Evolutionary conservation across 768 basidiomycete genomes (phyloP).

Genomic region (Boletus huronensis): DNA sequence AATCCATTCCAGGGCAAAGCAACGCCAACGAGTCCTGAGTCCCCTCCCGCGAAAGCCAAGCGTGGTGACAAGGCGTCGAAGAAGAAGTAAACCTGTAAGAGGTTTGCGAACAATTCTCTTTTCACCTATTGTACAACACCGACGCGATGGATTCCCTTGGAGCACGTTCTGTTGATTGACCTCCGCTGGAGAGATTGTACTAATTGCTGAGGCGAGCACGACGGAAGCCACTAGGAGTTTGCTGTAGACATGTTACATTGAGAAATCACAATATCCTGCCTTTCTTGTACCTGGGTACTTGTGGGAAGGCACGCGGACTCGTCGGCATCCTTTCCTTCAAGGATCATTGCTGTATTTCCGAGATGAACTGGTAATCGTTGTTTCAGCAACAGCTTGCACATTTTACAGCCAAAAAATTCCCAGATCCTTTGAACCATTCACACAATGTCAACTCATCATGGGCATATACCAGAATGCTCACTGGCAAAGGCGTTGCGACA

Average conservation of each 20-base stretch:
- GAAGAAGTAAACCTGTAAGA: slow-evolving; percentile 26
- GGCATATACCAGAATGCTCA: background rate
- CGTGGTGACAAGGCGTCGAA: slow-evolving; percentile 24
- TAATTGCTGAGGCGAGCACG: background rate
- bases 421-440: background rate
- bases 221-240: background rate
- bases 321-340: too few species aligned
- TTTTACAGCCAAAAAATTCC: background rate
- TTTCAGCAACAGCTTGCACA: background rate
- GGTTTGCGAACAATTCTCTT: background rate
- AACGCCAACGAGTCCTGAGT: slow-evolving; percentile 19
- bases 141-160: background rate
- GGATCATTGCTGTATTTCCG: too few species aligned
- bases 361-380: too few species aligned
- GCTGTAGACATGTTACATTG: slow-evolving; percentile 3
- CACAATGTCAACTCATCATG: background rate
- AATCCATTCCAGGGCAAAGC: slow-evolving; percentile 19
- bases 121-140: slow-evolving; percentile 2
- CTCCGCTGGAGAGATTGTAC: background rate
- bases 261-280: background rate
- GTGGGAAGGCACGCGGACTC: too few species aligned
- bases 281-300: too few species aligned
- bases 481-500: background rate
- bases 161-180: background rate
- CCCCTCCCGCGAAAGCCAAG: slow-evolving; percentile 28